phyloP scores from a whole-genome alignment of 805 yeast genomes.

The Lachancea mirantina region DNA sequence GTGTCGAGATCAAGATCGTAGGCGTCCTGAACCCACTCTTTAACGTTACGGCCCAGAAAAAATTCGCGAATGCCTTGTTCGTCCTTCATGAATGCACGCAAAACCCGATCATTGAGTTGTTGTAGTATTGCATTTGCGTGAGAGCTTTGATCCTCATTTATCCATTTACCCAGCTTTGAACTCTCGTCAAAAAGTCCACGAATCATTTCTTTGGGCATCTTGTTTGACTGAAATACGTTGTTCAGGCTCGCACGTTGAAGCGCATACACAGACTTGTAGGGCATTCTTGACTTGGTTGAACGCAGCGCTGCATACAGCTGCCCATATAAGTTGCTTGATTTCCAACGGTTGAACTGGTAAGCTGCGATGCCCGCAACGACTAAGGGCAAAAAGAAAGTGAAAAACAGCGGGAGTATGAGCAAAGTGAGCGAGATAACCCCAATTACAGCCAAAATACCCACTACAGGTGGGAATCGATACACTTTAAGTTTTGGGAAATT shows the following conservation, averaged over 20 bases:
- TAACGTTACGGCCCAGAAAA: slow-evolving; percentile 13
- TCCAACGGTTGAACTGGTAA: slow-evolving; percentile 23
- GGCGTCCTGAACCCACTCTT: slow-evolving; percentile 12
- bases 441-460: slow-evolving; percentile 11
- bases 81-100: slow-evolving; percentile 19
- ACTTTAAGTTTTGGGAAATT: slow-evolving; percentile 6
- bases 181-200: slow-evolving; percentile 2
- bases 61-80: slow-evolving; percentile 20
- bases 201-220: slow-evolving; percentile 1
- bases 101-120: slow-evolving; percentile 15
- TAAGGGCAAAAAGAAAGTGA: slow-evolving; percentile 21
- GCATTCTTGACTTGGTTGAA: slow-evolving; percentile 12
- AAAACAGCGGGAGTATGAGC: slow-evolving; percentile 14
- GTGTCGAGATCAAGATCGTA: slow-evolving; percentile 14
- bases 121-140: slow-evolving; percentile 8
- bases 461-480: slow-evolving; percentile 11
- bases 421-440: slow-evolving; percentile 12
- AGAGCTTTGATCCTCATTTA: background rate
- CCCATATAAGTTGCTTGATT: slow-evolving; percentile 11
- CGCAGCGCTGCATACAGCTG: slow-evolving; percentile 15
- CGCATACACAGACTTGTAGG: slow-evolving; percentile 6
- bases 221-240: slow-evolving; percentile 2
- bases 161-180: background rate
- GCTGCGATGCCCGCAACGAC: slow-evolving; percentile 15
- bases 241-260: slow-evolving; percentile 5